phyloP scores from a whole-genome alignment of 2,329 filamentous ascomycete species.

The Nakataea oryzae region DNA sequence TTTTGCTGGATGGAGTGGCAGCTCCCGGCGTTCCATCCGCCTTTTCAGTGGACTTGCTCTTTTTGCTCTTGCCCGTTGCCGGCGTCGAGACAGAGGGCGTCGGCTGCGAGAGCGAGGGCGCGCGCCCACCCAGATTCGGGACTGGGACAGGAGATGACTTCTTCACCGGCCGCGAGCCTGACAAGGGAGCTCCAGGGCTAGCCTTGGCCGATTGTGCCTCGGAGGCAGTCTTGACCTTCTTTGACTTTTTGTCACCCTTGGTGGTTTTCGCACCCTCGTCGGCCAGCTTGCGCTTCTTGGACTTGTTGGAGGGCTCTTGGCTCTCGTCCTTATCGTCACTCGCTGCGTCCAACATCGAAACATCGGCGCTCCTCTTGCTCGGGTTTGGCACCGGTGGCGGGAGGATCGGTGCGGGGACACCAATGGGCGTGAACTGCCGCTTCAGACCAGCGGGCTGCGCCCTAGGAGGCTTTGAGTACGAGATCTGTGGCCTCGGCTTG shows the following conservation, averaged over 20 bases:
- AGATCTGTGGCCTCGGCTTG: conserved; percentile 6
- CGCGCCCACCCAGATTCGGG: not conserved
- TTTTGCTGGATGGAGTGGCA: conserved; percentile 2
- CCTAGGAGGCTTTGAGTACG: conserved; percentile 41
- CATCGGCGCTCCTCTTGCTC: conserved; percentile 3
- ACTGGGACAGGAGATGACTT: not conserved
- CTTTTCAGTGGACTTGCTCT: conserved; percentile 10
- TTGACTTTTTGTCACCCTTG: conserved; percentile 21
- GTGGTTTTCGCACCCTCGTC: conserved; percentile 13
- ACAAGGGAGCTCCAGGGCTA: not conserved
- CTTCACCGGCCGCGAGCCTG: not conserved
- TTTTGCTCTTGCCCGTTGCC: not conserved
- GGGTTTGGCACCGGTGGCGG: conserved; percentile 3
- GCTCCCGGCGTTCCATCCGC: not conserved
- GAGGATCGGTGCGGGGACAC: conserved; percentile 24
- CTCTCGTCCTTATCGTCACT: not conserved
- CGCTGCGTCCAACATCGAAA: conserved; percentile 5
- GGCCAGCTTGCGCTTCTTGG: conserved; percentile 29
- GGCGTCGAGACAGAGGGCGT: not conserved
- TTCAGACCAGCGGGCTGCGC: conserved; percentile 58
- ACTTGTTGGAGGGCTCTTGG: conserved; percentile 20
- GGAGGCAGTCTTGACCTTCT: conserved; percentile 16
- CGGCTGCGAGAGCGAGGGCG: not conserved
- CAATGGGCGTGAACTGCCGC: conserved; percentile 58
- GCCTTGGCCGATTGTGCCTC: not conserved